phyloP scores from a whole-genome alignment of 495 filamentous ascomycete species.

The Lindgomyces ingoldianus region DNA sequence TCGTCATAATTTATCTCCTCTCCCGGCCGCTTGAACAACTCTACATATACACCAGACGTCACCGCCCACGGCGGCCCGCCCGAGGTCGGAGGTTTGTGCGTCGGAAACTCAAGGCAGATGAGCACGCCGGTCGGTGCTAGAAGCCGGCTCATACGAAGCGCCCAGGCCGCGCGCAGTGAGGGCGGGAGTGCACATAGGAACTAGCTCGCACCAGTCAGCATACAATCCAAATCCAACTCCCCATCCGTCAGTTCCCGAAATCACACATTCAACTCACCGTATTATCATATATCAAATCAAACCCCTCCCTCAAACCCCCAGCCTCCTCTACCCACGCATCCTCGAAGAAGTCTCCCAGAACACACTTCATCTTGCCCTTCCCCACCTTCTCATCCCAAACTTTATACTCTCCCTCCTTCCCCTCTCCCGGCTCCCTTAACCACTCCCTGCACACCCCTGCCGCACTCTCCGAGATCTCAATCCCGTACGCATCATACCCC shows the following conservation, averaged over 20 bases:
- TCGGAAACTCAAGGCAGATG: conserved; percentile 81
- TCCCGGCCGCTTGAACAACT: conserved; percentile 66
- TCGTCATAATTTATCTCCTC: conserved; percentile 63
- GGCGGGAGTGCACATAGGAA: conserved; percentile 79
- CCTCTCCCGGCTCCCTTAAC: conserved; percentile 46
- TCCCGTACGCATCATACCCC: conserved; percentile 72
- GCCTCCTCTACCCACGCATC: conserved; percentile 57
- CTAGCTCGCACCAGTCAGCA: conserved; percentile 44
- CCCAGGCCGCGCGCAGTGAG: conserved; percentile 67
- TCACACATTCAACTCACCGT: conserved; percentile 57
- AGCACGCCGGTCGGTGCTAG: conserved; percentile 62
- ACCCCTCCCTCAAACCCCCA: conserved; percentile 53
- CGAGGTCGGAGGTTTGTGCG: conserved; percentile 61
- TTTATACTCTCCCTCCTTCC: conserved; percentile 48
- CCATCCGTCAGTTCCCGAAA: background rate
- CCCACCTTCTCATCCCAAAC: conserved; percentile 49
- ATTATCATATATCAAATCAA: conserved; percentile 85
- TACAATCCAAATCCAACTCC: background rate
- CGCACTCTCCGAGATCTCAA: conserved; percentile 65
- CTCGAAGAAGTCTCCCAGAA: conserved; percentile 73
- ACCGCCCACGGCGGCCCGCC: conserved; percentile 72
- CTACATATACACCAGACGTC: conserved; percentile 63
- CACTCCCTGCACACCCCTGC: conserved; percentile 45
- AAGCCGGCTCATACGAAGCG: conserved; percentile 63
- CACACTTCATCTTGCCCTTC: conserved; percentile 59